Evolutionary conservation across 2,329 filamentous ascomycete species (phyloP).

Genomic region (Colletotrichum higginsianum): DNA sequence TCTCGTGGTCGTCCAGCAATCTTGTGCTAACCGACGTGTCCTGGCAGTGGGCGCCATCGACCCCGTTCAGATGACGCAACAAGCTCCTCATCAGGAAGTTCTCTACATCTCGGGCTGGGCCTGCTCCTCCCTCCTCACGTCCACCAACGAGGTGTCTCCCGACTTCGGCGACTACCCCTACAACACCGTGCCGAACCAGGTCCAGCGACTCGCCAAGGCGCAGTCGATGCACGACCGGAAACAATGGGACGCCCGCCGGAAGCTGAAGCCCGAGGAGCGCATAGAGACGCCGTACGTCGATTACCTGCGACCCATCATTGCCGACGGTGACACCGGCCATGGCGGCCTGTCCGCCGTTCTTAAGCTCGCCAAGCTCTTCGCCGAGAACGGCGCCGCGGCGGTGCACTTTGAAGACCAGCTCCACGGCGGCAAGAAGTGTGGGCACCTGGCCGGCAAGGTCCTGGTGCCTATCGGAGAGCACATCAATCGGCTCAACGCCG

Average conservation of each 20-base stretch:
- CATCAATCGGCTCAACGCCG: slow-evolving; percentile 93
- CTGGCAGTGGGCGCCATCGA: slow-evolving; percentile 92
- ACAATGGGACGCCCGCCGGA: slow-evolving; percentile 89
- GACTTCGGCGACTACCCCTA: slow-evolving; percentile 99
- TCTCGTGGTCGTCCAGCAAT: neutral
- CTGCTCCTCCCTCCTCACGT: slow-evolving; percentile 92
- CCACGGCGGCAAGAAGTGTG: slow-evolving; percentile 98
- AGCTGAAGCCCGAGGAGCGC: slow-evolving; percentile 81
- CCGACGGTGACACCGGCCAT: slow-evolving; percentile 96
- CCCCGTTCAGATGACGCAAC: slow-evolving; percentile 99
- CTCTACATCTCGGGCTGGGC: slow-evolving; percentile 98
- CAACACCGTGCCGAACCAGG: slow-evolving; percentile 98
- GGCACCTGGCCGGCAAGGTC: slow-evolving; percentile 95
- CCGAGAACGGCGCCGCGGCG: slow-evolving; percentile 94
- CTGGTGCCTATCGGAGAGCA: slow-evolving; percentile 94
- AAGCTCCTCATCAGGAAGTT: slow-evolving; percentile 95
- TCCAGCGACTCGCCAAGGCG: slow-evolving; percentile 95
- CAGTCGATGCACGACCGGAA: slow-evolving; percentile 98
- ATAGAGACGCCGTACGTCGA: slow-evolving; percentile 86
- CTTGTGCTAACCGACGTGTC: slow-evolving; percentile 39
- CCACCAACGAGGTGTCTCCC: slow-evolving; percentile 96
- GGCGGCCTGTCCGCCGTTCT: slow-evolving; percentile 93
- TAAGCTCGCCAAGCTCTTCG: slow-evolving; percentile 97
- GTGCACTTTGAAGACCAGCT: slow-evolving; percentile 99
- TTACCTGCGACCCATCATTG: slow-evolving; percentile 94